Evolutionary conservation across 805 yeast species (phyloP).

Genomic region (Candida mattraensis): DNA sequence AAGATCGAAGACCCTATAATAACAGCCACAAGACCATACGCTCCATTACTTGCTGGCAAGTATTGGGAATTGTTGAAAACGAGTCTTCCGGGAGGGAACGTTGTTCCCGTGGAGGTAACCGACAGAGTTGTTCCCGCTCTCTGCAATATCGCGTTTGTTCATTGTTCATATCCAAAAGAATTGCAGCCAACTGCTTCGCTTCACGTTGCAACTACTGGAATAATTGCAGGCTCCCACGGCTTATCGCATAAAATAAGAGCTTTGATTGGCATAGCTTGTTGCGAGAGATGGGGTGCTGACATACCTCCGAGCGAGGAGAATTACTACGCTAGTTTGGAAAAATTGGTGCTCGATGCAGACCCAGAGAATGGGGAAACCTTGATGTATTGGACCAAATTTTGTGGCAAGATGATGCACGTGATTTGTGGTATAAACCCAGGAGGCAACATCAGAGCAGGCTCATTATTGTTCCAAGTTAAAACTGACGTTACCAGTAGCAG

Average conservation of each 20-base stretch:
- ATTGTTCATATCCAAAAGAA: conserved; percentile 75
- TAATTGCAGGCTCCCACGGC: conserved; percentile 75
- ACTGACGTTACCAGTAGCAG: conserved; percentile 12
- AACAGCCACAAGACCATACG: conserved; percentile 70
- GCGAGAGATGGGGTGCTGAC: conserved; percentile 84
- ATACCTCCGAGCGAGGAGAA: conserved; percentile 55
- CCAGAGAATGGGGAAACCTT: conserved; percentile 43
- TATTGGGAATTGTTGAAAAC: conserved; percentile 53
- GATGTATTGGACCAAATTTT: conserved; percentile 72
- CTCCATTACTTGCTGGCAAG: conserved; percentile 60
- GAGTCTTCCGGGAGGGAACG: conserved; percentile 52
- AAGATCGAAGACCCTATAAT: conserved; percentile 67
- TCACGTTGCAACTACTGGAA: conserved; percentile 71
- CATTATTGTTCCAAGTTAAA: conserved; percentile 45
- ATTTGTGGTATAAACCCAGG: conserved; percentile 83
- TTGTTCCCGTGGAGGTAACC: conserved; percentile 58
- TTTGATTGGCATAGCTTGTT: conserved; percentile 67
- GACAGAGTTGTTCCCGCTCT: conserved; percentile 66
- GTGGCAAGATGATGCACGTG: conserved; percentile 74
- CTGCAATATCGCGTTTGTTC: conserved; percentile 73
- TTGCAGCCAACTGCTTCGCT: conserved; percentile 73
- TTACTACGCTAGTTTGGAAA: conserved; percentile 47
- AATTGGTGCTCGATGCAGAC: conserved; percentile 45
- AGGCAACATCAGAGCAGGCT: conserved; percentile 67
- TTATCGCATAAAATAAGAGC: conserved; percentile 71